These are phyloP conservation scores for Clathrus columnatus DNA, from an alignment of 768 basidiomycete genomes.

Conservation along the genomic window DNA sequence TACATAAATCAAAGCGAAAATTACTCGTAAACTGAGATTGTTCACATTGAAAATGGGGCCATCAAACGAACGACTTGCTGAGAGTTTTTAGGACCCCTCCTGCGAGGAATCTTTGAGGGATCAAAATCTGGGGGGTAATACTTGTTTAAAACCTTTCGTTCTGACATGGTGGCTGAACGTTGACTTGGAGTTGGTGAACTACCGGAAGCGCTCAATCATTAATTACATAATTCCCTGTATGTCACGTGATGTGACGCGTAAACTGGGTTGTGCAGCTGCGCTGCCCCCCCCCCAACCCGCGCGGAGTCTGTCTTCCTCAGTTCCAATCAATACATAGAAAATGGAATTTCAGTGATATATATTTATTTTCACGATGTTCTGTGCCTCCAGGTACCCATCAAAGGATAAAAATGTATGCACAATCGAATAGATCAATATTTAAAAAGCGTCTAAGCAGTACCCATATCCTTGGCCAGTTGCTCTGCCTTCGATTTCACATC, in stretches of 20 bases:
- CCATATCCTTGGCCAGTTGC: slow-evolving; percentile 93
- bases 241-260: too few relatives aligned
- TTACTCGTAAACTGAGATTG: slow-evolving; percentile 20
- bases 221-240: too few relatives aligned
- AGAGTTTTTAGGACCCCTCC: slow-evolving; percentile 85
- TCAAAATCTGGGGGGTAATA: slow-evolving; percentile 98
- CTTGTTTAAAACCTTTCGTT: slow-evolving; percentile 90
- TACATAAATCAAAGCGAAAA: background rate
- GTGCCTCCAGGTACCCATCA: too few relatives aligned
- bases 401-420: too few relatives aligned
- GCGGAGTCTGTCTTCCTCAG: too few relatives aligned
- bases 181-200: background rate
- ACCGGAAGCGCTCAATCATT: background rate
- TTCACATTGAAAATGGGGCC: slow-evolving; percentile 99
- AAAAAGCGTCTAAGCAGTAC: slow-evolving; percentile 21
- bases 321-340: too few relatives aligned
- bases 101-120: slow-evolving; percentile 87
- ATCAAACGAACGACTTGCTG: slow-evolving; percentile 98
- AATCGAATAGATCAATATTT: background rate
- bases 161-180: slow-evolving; percentile 51
- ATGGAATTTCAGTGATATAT: too few relatives aligned
- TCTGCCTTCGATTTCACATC: slow-evolving; percentile 97
- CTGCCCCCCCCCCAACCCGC: too few relatives aligned
- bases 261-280: too few relatives aligned
- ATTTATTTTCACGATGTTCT: too few relatives aligned